A percentile compares a stretch with the other conserved stretches of the same genome.
Conservation (phyloP, 2,329 filamentous ascomycete genomes). For the Colletotrichum kahawae region DNA sequence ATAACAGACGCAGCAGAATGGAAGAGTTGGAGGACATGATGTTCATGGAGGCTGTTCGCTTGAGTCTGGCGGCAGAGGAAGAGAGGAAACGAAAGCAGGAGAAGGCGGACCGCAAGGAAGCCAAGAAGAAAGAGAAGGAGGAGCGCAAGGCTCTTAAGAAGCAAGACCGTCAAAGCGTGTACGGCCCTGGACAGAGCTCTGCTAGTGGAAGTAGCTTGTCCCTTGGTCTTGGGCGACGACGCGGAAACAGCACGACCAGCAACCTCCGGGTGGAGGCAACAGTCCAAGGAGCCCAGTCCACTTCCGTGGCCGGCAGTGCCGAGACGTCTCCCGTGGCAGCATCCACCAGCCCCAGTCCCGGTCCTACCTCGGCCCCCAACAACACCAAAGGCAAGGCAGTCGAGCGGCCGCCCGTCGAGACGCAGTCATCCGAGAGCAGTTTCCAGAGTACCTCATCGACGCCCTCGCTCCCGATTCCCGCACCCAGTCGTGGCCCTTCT, state of each 20-base stretch:
- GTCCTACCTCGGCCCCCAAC: slow-evolving; percentile 36
- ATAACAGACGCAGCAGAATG: slow-evolving; percentile 58
- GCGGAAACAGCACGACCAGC: slow-evolving; percentile 65
- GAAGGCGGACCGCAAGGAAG: slow-evolving; percentile 80
- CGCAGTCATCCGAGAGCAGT: slow-evolving; percentile 25
- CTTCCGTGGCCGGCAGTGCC: background rate
- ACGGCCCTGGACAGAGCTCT: slow-evolving; percentile 48
- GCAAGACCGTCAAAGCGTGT: slow-evolving; percentile 42
- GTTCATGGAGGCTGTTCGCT: slow-evolving; percentile 94
- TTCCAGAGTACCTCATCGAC: slow-evolving; percentile 33
- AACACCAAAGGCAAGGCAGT: slow-evolving; percentile 73
- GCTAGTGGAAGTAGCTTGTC: slow-evolving; percentile 70
- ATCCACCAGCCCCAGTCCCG: slow-evolving; percentile 33
- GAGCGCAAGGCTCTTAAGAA: slow-evolving; percentile 80
- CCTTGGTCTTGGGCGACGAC: slow-evolving; percentile 61
- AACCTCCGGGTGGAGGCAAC: slow-evolving; percentile 64
- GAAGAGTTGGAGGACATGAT: slow-evolving; percentile 97
- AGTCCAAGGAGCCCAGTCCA: slow-evolving; percentile 43
- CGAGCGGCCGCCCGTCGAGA: slow-evolving; percentile 51
- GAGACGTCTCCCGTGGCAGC: slow-evolving; percentile 33
- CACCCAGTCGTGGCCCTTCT: slow-evolving; percentile 64
- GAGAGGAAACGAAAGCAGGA: slow-evolving; percentile 87
- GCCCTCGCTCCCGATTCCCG: slow-evolving; percentile 49
- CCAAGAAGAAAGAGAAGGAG: slow-evolving; percentile 85
- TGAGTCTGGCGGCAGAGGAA: slow-evolving; percentile 91